Evolutionary conservation across 345 rosid genomes (phyloP).

Genomic region (Luvunga scandens): DNA sequence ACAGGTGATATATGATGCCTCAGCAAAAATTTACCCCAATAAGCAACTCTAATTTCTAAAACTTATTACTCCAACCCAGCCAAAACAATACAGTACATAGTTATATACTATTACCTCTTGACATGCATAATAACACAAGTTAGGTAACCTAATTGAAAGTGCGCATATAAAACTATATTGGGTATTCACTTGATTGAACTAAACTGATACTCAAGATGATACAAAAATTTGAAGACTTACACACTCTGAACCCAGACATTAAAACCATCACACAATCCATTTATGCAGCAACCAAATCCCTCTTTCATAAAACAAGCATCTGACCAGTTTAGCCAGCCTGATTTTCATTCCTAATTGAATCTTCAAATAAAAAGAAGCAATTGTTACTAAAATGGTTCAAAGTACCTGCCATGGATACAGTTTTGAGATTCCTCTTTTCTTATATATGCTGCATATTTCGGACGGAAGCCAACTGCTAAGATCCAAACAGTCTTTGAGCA

Average conservation of each 20-base stretch:
- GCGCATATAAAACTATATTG: background rate
- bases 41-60: background rate
- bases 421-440: slow-evolving; percentile 77
- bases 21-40: background rate
- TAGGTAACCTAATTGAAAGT: background rate
- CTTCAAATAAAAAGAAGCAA: background rate
- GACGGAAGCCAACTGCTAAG: slow-evolving; percentile 83
- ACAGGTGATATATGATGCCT: background rate
- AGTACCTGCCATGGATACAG: slow-evolving; percentile 95
- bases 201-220: background rate
- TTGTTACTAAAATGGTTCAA: background rate
- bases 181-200: background rate
- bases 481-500: slow-evolving; percentile 43
- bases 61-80: background rate
- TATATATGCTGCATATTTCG: slow-evolving; percentile 69
- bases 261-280: background rate
- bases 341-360: background rate
- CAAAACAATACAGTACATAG: background rate
- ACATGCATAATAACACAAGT: background rate
- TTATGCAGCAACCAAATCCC: background rate
- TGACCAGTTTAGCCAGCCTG: background rate
- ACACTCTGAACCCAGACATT: background rate
- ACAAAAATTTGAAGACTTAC: background rate
- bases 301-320: background rate
- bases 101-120: background rate